These are phyloP conservation scores for Monilinia laxa DNA, from an alignment of 2,329 filamentous ascomycete genomes.

Conservation along the genomic window DNA sequence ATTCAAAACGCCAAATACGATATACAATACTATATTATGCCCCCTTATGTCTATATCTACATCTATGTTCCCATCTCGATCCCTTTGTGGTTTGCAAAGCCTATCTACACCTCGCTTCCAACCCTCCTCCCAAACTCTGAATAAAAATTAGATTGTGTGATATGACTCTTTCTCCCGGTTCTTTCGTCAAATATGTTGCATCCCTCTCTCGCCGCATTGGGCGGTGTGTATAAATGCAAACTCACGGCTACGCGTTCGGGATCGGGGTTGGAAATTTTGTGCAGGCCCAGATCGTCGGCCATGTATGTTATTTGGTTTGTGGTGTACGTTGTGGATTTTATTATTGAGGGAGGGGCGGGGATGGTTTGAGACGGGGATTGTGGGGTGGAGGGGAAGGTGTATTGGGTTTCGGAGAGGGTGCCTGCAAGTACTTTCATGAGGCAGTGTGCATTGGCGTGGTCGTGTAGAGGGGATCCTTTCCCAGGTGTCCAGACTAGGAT, in stretches of 20 bases:
- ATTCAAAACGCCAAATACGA: background rate
- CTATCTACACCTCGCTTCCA: background rate
- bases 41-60: background rate
- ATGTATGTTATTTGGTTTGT: slow-evolving; percentile 84
- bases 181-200: slow-evolving; percentile 78
- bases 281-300: slow-evolving; percentile 84
- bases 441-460: slow-evolving; percentile 84
- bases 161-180: slow-evolving; percentile 72
- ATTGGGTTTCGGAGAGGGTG: slow-evolving; percentile 69
- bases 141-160: slow-evolving; percentile 70
- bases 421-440: slow-evolving; percentile 85
- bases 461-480: slow-evolving; percentile 80
- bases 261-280: slow-evolving; percentile 76
- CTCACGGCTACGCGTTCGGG: slow-evolving; percentile 74
- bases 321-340: slow-evolving; percentile 65
- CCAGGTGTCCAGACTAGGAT: slow-evolving; percentile 87
- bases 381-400: slow-evolving; percentile 51
- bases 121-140: slow-evolving; percentile 54
- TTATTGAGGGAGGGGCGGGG: slow-evolving; percentile 57
- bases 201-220: slow-evolving; percentile 79
- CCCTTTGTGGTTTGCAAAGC: background rate
- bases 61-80: background rate
- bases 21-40: background rate
- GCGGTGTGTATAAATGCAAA: slow-evolving; percentile 84
- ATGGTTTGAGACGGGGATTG: slow-evolving; percentile 27